Evolutionary conservation across 345 rosid species (phyloP).

Genomic region (Isatis tinctoria): DNA sequence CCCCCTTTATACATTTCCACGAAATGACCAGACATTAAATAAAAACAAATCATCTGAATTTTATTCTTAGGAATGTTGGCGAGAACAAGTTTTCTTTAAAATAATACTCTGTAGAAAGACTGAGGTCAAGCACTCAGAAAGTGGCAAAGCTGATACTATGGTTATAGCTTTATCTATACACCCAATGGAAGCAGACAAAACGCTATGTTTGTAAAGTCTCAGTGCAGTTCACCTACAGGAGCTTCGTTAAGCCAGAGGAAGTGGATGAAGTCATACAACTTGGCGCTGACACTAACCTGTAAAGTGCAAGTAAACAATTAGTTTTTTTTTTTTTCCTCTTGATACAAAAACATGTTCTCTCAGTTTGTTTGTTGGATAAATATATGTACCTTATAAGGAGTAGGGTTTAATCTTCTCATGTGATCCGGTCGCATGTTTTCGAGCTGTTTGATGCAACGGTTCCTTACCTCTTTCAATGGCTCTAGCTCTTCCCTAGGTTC

Average conservation of each 20-base stretch:
- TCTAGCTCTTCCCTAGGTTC: conserved; percentile 66
- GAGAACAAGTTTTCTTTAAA: neutral
- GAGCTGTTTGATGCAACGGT: conserved; percentile 75
- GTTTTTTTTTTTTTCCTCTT: neutral
- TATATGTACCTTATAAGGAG: conserved; percentile 76
- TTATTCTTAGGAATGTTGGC: conserved; percentile 1
- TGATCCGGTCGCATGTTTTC: conserved; percentile 90
- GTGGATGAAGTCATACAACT: conserved; percentile 89
- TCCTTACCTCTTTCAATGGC: conserved; percentile 60
- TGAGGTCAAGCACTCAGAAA: neutral
- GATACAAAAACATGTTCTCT: neutral
- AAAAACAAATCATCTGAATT: neutral
- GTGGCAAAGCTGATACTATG: conserved; percentile 2
- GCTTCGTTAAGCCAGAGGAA: conserved; percentile 98
- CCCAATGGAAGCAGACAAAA: neutral
- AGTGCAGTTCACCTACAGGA: conserved; percentile 91
- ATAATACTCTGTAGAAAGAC: neutral
- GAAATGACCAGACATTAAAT: neutral
- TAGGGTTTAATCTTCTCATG: conserved; percentile 88
- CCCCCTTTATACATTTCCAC: neutral
- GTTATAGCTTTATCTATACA: neutral
- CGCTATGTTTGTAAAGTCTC: neutral
- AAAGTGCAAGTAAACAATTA: neutral
- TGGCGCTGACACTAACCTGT: conserved; percentile 89
- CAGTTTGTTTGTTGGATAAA: neutral